Evolutionary conservation across 805 yeast species (phyloP).

Genomic region (Candida pini): DNA sequence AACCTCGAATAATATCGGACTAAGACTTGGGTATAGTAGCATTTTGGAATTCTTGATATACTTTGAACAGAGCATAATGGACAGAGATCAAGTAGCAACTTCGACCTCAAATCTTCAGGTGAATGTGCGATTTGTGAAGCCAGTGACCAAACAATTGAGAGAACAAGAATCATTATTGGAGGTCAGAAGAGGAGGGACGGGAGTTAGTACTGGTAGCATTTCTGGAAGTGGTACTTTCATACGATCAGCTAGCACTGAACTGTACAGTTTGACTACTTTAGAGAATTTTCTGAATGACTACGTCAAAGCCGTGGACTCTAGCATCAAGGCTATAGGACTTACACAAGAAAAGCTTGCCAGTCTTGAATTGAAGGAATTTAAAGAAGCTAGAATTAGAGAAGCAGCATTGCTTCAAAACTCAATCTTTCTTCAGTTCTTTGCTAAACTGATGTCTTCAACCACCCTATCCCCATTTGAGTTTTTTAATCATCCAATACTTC

Average conservation of each 20-base stretch:
- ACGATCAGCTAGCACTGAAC: slow-evolving; percentile 14
- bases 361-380: neutral
- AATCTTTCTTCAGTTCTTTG: slow-evolving; percentile 52
- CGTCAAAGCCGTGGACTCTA: slow-evolving; percentile 15
- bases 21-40: slow-evolving; percentile 11
- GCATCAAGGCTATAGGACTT: slow-evolving; percentile 4
- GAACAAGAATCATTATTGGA: slow-evolving; percentile 15
- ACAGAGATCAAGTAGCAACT: slow-evolving; percentile 13
- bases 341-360: slow-evolving; percentile 1
- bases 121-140: slow-evolving; percentile 24
- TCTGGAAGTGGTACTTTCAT: slow-evolving; percentile 5
- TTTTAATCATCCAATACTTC: slow-evolving; percentile 79
- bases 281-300: slow-evolving; percentile 16
- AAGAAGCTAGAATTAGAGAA: slow-evolving; percentile 3
- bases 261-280: slow-evolving; percentile 15
- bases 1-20: slow-evolving; percentile 19
- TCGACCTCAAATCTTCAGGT: too few relatives aligned
- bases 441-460: slow-evolving; percentile 53
- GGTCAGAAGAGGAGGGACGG: slow-evolving; percentile 10
- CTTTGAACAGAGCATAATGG: slow-evolving; percentile 24
- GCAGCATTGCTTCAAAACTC: slow-evolving; percentile 33
- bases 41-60: slow-evolving; percentile 20
- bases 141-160: slow-evolving; percentile 19
- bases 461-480: slow-evolving; percentile 74
- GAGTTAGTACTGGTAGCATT: slow-evolving; percentile 3